These are phyloP conservation scores for Lentinula lateritia DNA, from an alignment of 768 basidiomycete species.

Conservation along the genomic window DNA sequence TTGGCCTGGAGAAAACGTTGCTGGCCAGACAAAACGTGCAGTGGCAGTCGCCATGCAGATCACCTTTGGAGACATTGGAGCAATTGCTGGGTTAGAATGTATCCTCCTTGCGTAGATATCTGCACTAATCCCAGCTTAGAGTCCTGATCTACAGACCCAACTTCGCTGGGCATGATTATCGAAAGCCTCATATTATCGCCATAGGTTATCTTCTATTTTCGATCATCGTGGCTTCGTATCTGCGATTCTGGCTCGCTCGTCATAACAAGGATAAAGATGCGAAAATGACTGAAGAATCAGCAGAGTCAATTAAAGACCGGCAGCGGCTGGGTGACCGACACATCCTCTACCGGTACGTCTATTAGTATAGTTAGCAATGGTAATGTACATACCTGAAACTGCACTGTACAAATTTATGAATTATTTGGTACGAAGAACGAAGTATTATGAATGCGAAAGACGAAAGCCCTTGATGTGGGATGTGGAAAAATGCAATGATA, in stretches of 20 bases:
- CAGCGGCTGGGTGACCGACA: slow-evolving; percentile 33
- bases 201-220: slow-evolving; percentile 55
- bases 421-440: background rate
- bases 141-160: slow-evolving; percentile 51
- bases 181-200: slow-evolving; percentile 52
- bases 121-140: slow-evolving; percentile 16
- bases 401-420: background rate
- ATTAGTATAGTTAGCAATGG: slow-evolving; percentile 4
- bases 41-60: slow-evolving; percentile 61
- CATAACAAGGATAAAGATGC: slow-evolving; percentile 45
- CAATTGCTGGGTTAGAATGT: slow-evolving; percentile 24
- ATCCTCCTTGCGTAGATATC: background rate
- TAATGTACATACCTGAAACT: background rate
- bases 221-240: slow-evolving; percentile 33
- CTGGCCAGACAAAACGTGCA: slow-evolving; percentile 61
- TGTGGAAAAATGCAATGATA: background rate
- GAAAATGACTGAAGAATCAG: background rate
- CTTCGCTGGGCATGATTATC: slow-evolving; percentile 39
- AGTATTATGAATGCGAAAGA: background rate
- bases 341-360: slow-evolving; percentile 34
- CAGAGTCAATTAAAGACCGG: slow-evolving; percentile 13
- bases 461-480: background rate
- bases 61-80: slow-evolving; percentile 55
- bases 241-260: slow-evolving; percentile 42
- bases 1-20: slow-evolving; percentile 67